Conservation (phyloP, 768 basidiomycete species). For the Cyclocybe aegerita region DNA sequence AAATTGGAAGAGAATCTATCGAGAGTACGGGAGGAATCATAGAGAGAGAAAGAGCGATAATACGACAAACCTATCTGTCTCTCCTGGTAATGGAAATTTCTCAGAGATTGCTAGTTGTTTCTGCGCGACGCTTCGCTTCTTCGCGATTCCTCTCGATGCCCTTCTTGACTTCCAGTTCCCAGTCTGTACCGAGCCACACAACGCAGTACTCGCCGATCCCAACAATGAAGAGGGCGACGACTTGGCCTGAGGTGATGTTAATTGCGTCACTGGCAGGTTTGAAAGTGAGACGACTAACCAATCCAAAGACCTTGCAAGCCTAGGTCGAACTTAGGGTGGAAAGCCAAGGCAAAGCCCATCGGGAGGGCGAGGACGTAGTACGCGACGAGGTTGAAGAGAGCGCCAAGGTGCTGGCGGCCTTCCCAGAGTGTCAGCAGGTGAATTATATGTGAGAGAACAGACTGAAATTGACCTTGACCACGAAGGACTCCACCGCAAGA, state of each 20-base stretch:
- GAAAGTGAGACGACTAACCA: constrained; percentile 40
- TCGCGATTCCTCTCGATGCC: constrained; percentile 49
- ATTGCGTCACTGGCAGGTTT: background rate
- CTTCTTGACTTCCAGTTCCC: constrained; percentile 59
- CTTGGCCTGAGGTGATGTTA: constrained; percentile 50
- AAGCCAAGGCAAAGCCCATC: constrained; percentile 72
- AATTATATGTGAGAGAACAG: too few species aligned
- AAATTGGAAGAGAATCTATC: too few species aligned
- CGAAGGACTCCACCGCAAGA: constrained; percentile 74
- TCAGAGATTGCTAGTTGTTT: too few species aligned
- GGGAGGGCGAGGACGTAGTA: constrained; percentile 83
- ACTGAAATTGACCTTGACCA: constrained; percentile 56
- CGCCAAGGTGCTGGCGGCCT: constrained; percentile 75
- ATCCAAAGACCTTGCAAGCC: constrained; percentile 80
- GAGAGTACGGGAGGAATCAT: too few species aligned
- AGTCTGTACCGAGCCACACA: constrained; percentile 60
- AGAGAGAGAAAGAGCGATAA: too few species aligned
- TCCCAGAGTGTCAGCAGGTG: background rate
- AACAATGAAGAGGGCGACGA: constrained; percentile 68
- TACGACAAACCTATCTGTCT: too few species aligned
- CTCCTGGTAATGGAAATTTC: too few species aligned
- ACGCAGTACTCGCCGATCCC: constrained; percentile 65
- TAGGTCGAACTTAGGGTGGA: constrained; percentile 42
- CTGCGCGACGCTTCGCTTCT: constrained; percentile 37
- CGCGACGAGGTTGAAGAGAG: constrained; percentile 69